Percentiles rank a stretch among this genome's conserved stretches.
Evolutionary conservation across 805 yeast species (phyloP).

Genomic region (Metschnikowia reukaufii): DNA sequence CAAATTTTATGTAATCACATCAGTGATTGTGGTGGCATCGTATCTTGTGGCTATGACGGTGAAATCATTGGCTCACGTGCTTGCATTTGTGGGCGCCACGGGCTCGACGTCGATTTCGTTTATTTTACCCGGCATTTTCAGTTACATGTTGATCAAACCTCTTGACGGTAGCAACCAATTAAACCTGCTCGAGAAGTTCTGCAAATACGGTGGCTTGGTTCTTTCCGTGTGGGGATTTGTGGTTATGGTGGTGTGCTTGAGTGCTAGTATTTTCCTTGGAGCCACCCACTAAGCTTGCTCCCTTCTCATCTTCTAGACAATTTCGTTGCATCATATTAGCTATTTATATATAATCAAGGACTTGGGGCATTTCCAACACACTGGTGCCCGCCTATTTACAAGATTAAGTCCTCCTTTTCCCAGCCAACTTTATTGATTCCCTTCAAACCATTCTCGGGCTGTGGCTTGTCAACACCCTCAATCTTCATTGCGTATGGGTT

Average conservation of each 20-base stretch:
- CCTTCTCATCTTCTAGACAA: background rate
- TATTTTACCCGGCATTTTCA: conserved; percentile 86
- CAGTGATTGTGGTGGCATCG: conserved; percentile 45
- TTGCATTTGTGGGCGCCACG: conserved; percentile 89
- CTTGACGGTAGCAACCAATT: conserved; percentile 27
- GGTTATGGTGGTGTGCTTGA: conserved; percentile 68
- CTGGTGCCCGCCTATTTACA: conserved; percentile 8
- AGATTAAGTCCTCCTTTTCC: conserved; percentile 40
- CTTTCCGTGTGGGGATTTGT: conserved; percentile 66
- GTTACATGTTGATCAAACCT: conserved; percentile 67
- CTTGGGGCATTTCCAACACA: too few species aligned
- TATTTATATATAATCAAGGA: background rate
- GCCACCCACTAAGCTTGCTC: conserved; percentile 30
- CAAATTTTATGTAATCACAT: conserved; percentile 30
- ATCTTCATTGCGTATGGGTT: conserved; percentile 63
- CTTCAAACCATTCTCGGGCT: conserved; percentile 39
- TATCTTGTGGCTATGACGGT: conserved; percentile 67
- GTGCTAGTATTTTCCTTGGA: conserved; percentile 48
- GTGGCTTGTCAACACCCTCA: conserved; percentile 38
- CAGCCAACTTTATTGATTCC: conserved; percentile 37
- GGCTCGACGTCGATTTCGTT: conserved; percentile 92
- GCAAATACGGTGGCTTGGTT: conserved; percentile 51
- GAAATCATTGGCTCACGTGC: conserved; percentile 72
- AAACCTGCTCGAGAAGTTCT: conserved; percentile 28
- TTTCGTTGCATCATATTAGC: too few species aligned